Base-by-base conservation (phyloP, 768 basidiomycete species). In the Panellus pusillus region DNA sequence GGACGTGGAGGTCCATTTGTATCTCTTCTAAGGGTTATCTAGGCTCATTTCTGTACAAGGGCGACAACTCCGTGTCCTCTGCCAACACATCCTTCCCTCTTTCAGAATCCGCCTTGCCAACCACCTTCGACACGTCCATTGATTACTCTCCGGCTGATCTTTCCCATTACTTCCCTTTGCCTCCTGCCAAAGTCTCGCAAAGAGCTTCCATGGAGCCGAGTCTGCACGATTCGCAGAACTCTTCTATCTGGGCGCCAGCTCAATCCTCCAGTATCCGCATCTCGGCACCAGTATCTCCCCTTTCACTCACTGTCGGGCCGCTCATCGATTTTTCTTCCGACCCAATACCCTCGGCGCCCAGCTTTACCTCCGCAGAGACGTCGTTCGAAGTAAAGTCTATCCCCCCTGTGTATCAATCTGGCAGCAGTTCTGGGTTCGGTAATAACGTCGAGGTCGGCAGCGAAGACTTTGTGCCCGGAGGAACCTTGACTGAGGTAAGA, bases 31-130 rank as follows among this genome's bases (percentile, higher is more conserved):
- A 24, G 24, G 28, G 8, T 20, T 27, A n/a, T 35, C 27, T 6
- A 17, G 20, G 32, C 35, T 15, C 40, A 18, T 37, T 12, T 31
- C 28, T 14, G 1, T 32, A 12, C 47, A 44, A 36, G 46, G 48
- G 6, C 19, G 42, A 32, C n/a, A 50, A 46, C 11, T 19, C 28
- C 40, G 12, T 8, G 31, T 47, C 57, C 18, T 59, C 59, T 20
- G 54, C 54, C 46, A 62, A 68, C 39, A 58, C 35, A 35, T 68
- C 65, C 9, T 63, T 68, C 32, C 65, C 61, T 18, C 56, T 68
- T 38, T 65, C 65, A 28, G 64, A 67, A 36, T 64, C 63, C 15
- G 60, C 57, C 31, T 40, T 68, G 35, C 67, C 68, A 8, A 48
- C 49, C 17, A 66, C 54, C 27, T 69, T 70, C 54, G 68, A 72